Percentiles rank a stretch among this genome's conserved stretches.
Evolutionary conservation across 2,329 filamentous ascomycete genomes (phyloP).

Genomic region (Pyrenochaeta sp.): DNA sequence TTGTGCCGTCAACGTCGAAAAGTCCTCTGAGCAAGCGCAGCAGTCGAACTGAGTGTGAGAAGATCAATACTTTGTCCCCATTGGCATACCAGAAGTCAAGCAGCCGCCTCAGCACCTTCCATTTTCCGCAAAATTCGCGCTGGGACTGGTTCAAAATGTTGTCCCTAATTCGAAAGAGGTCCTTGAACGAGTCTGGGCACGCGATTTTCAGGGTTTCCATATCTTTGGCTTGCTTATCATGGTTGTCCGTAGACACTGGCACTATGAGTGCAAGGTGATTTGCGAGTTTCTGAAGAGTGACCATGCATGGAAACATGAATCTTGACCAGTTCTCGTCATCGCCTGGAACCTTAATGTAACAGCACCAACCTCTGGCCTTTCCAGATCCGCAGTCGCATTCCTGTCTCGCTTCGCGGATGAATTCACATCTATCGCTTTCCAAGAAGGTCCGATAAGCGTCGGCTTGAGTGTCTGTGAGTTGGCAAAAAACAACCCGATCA

Average conservation of each 20-base stretch:
- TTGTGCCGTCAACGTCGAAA: constrained; percentile 76
- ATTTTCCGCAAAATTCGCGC: constrained; percentile 94
- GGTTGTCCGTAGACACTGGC: constrained; percentile 68
- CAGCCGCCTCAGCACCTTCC: constrained; percentile 87
- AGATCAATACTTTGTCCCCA: constrained; percentile 93
- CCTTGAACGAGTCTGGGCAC: constrained; percentile 76
- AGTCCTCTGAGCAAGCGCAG: constrained; percentile 84
- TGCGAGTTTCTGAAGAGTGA: constrained; percentile 82
- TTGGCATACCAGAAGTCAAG: constrained; percentile 88
- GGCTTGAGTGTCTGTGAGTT: constrained; percentile 80
- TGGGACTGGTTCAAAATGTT: constrained; percentile 83
- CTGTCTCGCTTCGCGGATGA: constrained; percentile 73
- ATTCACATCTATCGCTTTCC: constrained; percentile 72
- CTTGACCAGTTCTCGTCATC: constrained; percentile 72
- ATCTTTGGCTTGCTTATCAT: constrained; percentile 80
- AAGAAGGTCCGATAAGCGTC: constrained; percentile 85
- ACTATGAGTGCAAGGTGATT: constrained; percentile 93
- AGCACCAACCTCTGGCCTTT: constrained; percentile 83
- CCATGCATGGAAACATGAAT: constrained; percentile 85
- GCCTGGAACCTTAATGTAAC: constrained; percentile 63
- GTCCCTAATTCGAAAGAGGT: constrained; percentile 77
- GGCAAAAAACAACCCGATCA: constrained; percentile 94
- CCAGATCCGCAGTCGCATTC: constrained; percentile 73
- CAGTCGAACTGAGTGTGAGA: constrained; percentile 88
- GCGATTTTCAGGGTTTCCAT: constrained; percentile 76